Evolutionary conservation across 2,329 filamentous ascomycete genomes (phyloP).

Genomic region (Fusarium azukiicola): DNA sequence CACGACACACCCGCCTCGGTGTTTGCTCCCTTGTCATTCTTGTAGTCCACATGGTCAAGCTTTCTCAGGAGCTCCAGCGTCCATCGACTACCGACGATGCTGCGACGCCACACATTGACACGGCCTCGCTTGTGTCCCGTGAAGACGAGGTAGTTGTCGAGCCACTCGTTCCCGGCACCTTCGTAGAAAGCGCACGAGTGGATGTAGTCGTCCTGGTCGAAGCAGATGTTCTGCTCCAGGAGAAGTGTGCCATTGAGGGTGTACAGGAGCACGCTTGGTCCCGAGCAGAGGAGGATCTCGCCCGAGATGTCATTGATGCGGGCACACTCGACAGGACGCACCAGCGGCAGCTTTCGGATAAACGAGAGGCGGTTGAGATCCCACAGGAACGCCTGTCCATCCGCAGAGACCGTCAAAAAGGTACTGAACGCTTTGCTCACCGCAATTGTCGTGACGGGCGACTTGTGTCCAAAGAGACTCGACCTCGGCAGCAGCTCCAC

Average conservation of each 20-base stretch:
- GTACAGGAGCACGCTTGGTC: constrained; percentile 87
- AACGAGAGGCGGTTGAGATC: constrained; percentile 95
- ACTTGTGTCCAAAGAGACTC: constrained; percentile 94
- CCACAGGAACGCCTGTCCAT: constrained; percentile 94
- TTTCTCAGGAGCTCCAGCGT: constrained; percentile 88
- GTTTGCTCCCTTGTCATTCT: constrained; percentile 79
- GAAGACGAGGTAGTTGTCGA: constrained; percentile 92
- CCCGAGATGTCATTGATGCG: constrained; percentile 95
- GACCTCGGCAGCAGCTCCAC: constrained; percentile 90
- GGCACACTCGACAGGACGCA: constrained; percentile 84
- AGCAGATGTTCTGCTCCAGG: constrained; percentile 90
- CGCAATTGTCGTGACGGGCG: constrained; percentile 89
- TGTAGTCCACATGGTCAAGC: constrained; percentile 88
- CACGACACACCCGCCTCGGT: constrained; percentile 89
- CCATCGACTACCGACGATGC: constrained; percentile 82
- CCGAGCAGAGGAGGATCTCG: constrained; percentile 92
- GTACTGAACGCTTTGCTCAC: constrained; percentile 94
- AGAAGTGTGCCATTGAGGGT: constrained; percentile 93
- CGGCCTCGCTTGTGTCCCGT: constrained; percentile 92
- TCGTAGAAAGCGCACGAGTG: constrained; percentile 96
- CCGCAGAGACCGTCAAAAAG: constrained; percentile 89
- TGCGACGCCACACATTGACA: constrained; percentile 88
- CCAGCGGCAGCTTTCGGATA: constrained; percentile 85
- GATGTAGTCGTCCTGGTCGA: constrained; percentile 85
- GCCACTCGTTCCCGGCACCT: constrained; percentile 93